Conservation (phyloP, 176 grass and related monocot species). For the Cenchrus fungigraminus region DNA sequence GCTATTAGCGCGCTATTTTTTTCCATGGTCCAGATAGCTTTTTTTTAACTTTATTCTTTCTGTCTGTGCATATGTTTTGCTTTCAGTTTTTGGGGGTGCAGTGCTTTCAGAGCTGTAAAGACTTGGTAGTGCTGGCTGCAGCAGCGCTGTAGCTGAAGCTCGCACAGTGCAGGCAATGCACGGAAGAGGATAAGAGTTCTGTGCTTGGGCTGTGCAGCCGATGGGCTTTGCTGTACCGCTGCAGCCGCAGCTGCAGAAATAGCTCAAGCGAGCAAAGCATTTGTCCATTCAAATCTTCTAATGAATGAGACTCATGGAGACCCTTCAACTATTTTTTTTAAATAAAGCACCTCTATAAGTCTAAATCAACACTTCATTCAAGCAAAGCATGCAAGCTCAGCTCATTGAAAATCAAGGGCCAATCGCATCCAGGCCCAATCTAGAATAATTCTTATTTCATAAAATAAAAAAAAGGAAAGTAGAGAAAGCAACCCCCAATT, state of each 20-base stretch:
- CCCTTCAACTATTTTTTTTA: background rate
- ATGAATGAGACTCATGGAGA: background rate
- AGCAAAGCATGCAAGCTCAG: background rate
- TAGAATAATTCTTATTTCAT: background rate
- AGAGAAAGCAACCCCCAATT: background rate
- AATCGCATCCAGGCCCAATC: background rate
- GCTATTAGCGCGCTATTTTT: no score
- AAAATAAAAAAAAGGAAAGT: background rate
- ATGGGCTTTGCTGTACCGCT: no score
- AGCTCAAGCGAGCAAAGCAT: background rate
- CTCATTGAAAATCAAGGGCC: background rate
- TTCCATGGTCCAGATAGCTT: no score
- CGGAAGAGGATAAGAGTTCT: no score
- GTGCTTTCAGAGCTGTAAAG: background rate
- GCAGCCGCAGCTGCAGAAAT: no score
- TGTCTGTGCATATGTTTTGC: background rate
- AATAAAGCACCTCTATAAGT: background rate
- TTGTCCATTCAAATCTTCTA: background rate
- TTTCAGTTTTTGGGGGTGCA: background rate
- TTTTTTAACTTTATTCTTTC: no score
- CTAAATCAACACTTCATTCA: background rate
- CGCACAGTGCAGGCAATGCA: no score
- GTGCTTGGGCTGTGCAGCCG: no score
- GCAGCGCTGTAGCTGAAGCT: no score
- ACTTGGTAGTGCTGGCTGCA: no score